Percentiles rank a stretch among this genome's conserved stretches.
These are phyloP conservation scores for Coemansia sp. DNA, from an alignment of 192 early-diverging fungal species.

Conservation along the genomic window DNA sequence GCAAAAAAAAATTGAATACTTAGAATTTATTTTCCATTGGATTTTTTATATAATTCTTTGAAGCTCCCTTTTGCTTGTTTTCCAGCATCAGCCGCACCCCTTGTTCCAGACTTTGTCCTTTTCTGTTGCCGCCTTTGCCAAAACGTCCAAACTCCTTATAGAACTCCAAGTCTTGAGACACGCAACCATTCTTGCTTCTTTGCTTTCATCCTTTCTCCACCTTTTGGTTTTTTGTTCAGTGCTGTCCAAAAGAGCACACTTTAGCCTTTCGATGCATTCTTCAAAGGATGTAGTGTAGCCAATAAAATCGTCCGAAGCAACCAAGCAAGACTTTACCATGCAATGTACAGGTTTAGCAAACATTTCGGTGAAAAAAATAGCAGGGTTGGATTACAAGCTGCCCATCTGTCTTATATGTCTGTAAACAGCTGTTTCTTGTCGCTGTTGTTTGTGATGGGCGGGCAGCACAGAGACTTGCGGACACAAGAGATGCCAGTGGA, in stretches of 20 bases:
- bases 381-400: neutral
- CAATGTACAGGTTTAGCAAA: neutral
- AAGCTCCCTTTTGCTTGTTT: too few species aligned
- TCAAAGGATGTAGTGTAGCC: conserved; percentile 7
- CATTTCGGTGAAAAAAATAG: conserved; percentile 14
- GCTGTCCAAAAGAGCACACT: neutral
- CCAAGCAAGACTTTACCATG: neutral
- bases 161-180: conserved; percentile 42
- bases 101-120: conserved; percentile 1
- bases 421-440: conserved; percentile 10
- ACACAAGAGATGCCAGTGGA: conserved; percentile 24
- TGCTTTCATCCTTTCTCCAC: conserved; percentile 5
- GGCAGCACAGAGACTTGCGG: conserved; percentile 22
- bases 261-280: conserved; percentile 4
- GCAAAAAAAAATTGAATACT: too few species aligned
- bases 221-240: neutral
- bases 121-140: conserved; percentile 12
- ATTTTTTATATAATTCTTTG: too few species aligned
- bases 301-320: neutral
- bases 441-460: neutral
- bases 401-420: conserved; percentile 12
- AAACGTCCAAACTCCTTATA: conserved; percentile 32
- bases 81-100: neutral
- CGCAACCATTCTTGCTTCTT: conserved; percentile 25
- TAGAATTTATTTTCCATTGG: too few species aligned